Evolutionary conservation across 148 eudicot genomes (phyloP).

Genomic region (Fagopyrum homotropicum): DNA sequence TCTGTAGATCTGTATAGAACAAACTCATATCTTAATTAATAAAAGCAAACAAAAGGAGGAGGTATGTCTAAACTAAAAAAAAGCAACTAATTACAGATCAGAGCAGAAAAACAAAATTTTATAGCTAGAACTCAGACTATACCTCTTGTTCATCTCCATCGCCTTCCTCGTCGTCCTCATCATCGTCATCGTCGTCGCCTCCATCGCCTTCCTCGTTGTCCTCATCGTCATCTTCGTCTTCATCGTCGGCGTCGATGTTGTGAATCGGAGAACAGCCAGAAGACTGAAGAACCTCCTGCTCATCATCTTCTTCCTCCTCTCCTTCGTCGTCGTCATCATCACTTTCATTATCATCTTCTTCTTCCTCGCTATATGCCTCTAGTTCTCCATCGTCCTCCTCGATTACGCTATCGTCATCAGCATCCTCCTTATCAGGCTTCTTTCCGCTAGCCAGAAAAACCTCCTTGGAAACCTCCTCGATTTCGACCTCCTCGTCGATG

Average conservation of each 20-base stretch:
- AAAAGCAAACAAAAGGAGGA: not conserved
- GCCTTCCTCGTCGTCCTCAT: slow-evolving; percentile 30
- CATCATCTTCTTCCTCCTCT: slow-evolving; percentile 34
- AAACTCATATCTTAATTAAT: not conserved
- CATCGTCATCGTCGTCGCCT: slow-evolving; percentile 33
- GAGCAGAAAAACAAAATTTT: not conserved
- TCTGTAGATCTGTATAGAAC: not conserved
- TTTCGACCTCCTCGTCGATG: slow-evolving; percentile 30
- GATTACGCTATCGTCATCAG: slow-evolving; percentile 8
- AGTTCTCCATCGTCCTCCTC: not conserved
- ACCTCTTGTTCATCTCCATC: slow-evolving; percentile 15
- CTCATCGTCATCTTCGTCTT: slow-evolving; percentile 41
- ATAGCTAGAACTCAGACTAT: not conserved
- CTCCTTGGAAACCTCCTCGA: slow-evolving; percentile 17
- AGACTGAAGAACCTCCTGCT: slow-evolving; percentile 29
- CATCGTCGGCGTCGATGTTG: slow-evolving; percentile 38
- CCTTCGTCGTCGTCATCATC: slow-evolving; percentile 29
- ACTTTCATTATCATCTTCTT: slow-evolving; percentile 19
- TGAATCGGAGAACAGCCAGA: slow-evolving; percentile 34
- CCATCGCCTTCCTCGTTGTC: slow-evolving; percentile 47
- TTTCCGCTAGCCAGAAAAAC: not conserved
- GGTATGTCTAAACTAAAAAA: not conserved
- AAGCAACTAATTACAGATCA: not conserved
- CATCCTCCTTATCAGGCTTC: slow-evolving; percentile 23
- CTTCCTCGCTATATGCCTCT: slow-evolving; percentile 21